Conservation (phyloP, 768 basidiomycete genomes). For the Cyathus striatus region DNA sequence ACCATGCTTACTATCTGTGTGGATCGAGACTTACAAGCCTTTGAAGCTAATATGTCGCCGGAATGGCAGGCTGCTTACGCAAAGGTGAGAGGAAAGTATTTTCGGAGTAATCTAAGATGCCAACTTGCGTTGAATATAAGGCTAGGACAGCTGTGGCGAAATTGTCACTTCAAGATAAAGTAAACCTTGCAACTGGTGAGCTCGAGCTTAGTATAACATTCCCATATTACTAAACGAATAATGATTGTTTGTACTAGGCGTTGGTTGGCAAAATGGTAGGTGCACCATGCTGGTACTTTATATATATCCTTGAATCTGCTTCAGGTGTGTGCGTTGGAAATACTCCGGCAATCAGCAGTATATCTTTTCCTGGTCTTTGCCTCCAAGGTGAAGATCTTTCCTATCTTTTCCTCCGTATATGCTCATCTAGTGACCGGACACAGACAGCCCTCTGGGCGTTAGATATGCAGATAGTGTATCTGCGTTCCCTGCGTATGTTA, state of each 20-base stretch:
- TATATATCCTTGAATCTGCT: not conserved
- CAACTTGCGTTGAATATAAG: too few relatives aligned
- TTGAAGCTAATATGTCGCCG: conserved; percentile 34
- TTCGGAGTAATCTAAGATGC: not conserved
- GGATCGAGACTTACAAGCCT: too few relatives aligned
- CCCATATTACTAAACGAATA: not conserved
- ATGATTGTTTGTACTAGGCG: conserved; percentile 15
- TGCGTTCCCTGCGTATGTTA: conserved; percentile 42
- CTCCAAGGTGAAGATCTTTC: conserved; percentile 30
- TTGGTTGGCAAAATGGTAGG: conserved; percentile 38
- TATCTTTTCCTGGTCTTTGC: conserved; percentile 46
- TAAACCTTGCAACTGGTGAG: conserved; percentile 49
- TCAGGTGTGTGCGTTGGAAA: conserved; percentile 46
- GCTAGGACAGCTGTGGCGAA: conserved; percentile 43
- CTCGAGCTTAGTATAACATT: too few relatives aligned
- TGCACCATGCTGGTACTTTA: not conserved
- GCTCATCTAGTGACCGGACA: not conserved
- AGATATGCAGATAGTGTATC: conserved; percentile 41
- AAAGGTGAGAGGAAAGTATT: conserved; percentile 29
- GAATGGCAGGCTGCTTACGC: conserved; percentile 51
- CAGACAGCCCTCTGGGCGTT: conserved; percentile 46
- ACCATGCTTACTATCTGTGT: too few relatives aligned
- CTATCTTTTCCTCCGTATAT: not conserved
- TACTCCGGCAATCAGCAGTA: conserved; percentile 38
- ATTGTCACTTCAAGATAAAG: conserved; percentile 51